Percentiles rank a stretch among this genome's conserved stretches.
Conservation (phyloP, 257 asterid species). For the Solanum rostratum region DNA sequence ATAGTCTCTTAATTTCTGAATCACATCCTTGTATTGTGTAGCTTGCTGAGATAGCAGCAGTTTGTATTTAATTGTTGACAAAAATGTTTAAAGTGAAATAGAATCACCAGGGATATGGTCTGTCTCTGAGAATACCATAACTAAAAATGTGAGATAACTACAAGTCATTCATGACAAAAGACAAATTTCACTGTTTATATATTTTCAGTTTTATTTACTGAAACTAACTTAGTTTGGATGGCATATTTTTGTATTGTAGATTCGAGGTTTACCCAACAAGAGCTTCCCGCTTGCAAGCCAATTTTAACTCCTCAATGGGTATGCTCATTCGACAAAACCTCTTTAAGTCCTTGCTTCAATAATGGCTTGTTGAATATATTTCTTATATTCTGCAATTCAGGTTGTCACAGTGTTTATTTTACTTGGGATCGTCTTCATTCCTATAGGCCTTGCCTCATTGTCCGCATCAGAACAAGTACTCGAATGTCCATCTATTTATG, state of each 20-base stretch:
- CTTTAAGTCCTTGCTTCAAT: not conserved
- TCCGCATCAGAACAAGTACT: constrained; percentile 62
- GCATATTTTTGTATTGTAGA: constrained; percentile 28
- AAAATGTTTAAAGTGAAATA: not conserved
- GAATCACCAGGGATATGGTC: not conserved
- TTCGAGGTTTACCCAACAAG: constrained; percentile 94
- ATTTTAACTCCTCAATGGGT: constrained; percentile 87
- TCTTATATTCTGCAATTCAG: constrained; percentile 21
- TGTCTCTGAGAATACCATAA: not conserved
- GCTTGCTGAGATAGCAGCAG: not conserved
- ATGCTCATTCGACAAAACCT: not conserved
- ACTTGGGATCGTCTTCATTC: constrained; percentile 65
- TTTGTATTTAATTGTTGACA: not conserved
- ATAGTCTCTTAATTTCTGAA: not conserved
- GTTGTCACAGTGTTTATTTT: constrained; percentile 51
- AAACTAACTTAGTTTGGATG: not conserved
- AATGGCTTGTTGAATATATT: not conserved
- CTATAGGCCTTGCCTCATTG: constrained; percentile 65
- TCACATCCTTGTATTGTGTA: not conserved
- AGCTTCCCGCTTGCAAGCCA: constrained; percentile 96
- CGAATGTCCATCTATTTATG: not conserved
- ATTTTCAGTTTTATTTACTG: not conserved
- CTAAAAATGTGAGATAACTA: not conserved
- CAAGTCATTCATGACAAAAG: not conserved
- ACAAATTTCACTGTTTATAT: not conserved